phyloP scores from a whole-genome alignment of 768 basidiomycete genomes.

The Cystofilobasidium capitatum region DNA sequence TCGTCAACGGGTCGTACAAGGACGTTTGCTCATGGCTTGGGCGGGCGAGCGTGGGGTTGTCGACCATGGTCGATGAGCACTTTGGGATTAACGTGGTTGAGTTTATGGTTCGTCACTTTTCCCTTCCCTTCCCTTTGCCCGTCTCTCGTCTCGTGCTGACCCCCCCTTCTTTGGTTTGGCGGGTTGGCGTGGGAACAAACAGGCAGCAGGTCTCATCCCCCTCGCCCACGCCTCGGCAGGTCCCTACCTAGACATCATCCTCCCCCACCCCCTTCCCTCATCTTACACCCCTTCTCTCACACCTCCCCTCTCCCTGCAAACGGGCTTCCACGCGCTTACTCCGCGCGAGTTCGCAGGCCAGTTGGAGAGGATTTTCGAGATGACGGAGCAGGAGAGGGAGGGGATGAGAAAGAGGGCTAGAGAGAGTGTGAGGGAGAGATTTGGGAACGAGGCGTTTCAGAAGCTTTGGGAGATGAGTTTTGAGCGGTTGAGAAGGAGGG shows the following conservation, averaged over 20 bases:
- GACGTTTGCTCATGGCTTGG: constrained; percentile 63
- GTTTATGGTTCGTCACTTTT: constrained; percentile 66
- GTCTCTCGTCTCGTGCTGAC: constrained; percentile 62
- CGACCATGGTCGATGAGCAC: constrained; percentile 97
- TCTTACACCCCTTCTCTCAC: constrained; percentile 71
- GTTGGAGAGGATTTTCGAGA: constrained; percentile 54
- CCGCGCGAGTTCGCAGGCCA: constrained; percentile 57
- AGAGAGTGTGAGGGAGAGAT: constrained; percentile 58
- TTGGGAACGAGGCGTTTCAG: constrained; percentile 69
- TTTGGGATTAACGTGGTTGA: constrained; percentile 98
- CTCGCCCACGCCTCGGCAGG: constrained; percentile 89
- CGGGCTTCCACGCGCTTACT: constrained; percentile 71
- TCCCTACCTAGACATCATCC: constrained; percentile 80
- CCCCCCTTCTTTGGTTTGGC: constrained; percentile 54
- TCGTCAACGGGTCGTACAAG: constrained; percentile 71
- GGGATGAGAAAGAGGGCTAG: constrained; percentile 61
- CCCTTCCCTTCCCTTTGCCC: constrained; percentile 57
- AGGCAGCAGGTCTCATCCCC: constrained; percentile 91
- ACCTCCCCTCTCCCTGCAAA: constrained; percentile 34
- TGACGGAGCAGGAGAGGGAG: constrained; percentile 50
- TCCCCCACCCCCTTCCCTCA: constrained; percentile 49
- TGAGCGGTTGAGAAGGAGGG: neutral
- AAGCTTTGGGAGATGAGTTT: constrained; percentile 45
- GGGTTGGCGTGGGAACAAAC: constrained; percentile 53
- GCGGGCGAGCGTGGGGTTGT: constrained; percentile 69